Percentiles rank a stretch among this genome's conserved stretches.
phyloP scores from a whole-genome alignment of 2,329 filamentous ascomycete genomes.

The Helotiales sp. region DNA sequence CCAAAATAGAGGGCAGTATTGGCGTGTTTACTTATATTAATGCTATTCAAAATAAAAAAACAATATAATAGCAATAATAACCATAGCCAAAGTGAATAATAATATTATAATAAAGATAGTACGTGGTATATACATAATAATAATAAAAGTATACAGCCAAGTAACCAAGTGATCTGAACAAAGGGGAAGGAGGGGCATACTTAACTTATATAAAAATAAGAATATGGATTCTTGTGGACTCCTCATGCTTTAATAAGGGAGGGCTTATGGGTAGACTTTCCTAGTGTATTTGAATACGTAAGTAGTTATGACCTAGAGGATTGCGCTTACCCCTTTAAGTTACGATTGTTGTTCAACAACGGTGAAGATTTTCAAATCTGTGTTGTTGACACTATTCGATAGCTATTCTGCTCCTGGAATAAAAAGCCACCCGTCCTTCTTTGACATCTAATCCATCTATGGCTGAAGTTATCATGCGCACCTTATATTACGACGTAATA shows the following conservation, averaged over 20 bases:
- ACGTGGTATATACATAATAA: background rate
- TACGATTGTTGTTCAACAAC: background rate
- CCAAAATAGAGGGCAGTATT: background rate
- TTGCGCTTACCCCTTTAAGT: background rate
- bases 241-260: background rate
- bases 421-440: background rate
- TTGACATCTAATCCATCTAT: background rate
- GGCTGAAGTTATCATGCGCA: background rate
- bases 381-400: background rate
- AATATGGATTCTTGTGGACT: background rate
- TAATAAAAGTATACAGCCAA: background rate
- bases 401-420: background rate
- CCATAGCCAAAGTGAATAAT: background rate
- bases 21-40: constrained; percentile 2
- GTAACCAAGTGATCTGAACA: background rate
- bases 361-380: background rate
- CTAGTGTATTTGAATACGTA: too few species aligned
- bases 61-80: background rate
- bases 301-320: background rate
- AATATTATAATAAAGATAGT: constrained; percentile 1
- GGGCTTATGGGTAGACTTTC: background rate
- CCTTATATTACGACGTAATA: background rate
- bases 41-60: constrained; percentile 4
- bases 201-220: constrained; percentile 6
- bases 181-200: background rate